These are phyloP conservation scores for Amphirosellinia nigrospora DNA, from an alignment of 495 filamentous ascomycete genomes.

Conservation along the genomic window DNA sequence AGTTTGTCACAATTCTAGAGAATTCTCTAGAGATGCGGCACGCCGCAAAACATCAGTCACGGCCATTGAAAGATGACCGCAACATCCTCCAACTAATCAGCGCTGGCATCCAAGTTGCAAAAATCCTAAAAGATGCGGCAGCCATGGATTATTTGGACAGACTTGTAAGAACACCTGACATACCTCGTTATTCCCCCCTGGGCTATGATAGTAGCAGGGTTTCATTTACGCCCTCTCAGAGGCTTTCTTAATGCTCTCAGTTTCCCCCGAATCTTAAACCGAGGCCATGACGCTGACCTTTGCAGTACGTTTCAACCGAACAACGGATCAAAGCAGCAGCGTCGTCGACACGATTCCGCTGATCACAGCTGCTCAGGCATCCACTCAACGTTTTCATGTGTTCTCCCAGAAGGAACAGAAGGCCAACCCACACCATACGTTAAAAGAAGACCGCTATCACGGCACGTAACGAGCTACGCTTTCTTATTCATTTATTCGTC, in stretches of 20 bases:
- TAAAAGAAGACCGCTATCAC: conserved; percentile 23
- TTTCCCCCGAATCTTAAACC: background rate
- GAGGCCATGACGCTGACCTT: conserved; percentile 2
- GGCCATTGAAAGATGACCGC: conserved; percentile 86
- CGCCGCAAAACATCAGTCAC: conserved; percentile 79
- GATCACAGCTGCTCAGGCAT: conserved; percentile 14
- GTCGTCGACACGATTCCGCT: conserved; percentile 52
- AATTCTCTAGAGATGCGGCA: conserved; percentile 87
- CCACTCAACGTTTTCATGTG: conserved; percentile 19
- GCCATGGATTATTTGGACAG: conserved; percentile 81
- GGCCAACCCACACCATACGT: conserved; percentile 29
- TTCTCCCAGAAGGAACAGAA: conserved; percentile 14
- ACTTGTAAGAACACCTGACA: conserved; percentile 54
- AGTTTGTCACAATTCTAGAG: conserved; percentile 81
- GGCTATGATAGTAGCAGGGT: background rate
- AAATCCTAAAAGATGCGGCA: conserved; percentile 79
- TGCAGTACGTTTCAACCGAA: conserved; percentile 66
- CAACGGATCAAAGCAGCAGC: conserved; percentile 67
- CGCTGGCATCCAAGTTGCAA: conserved; percentile 84
- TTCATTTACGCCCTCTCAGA: background rate
- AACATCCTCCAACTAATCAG: conserved; percentile 87
- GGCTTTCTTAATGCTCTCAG: background rate
- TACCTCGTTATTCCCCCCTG: conserved; percentile 38
- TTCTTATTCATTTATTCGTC: conserved; percentile 28
- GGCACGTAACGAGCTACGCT: conserved; percentile 36